Evolutionary conservation across 495 filamentous ascomycete genomes (phyloP).

Genomic region (Viridothelium virens): DNA sequence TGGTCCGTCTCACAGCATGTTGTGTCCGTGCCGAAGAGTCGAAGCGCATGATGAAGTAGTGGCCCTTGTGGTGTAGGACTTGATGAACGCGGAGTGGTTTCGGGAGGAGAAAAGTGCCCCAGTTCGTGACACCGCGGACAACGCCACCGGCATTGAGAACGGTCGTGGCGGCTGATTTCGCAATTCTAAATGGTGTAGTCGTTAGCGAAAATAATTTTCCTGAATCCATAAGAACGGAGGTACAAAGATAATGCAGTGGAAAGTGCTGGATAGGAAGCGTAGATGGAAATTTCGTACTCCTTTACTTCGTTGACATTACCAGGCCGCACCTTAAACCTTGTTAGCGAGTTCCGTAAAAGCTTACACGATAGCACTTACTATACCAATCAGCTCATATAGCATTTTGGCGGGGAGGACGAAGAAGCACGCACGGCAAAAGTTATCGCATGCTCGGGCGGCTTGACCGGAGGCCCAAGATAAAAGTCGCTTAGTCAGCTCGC

Average conservation of each 20-base stretch:
- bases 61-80: slow-evolving; percentile 67
- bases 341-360: slow-evolving; percentile 9
- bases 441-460: background rate
- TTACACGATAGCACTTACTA: slow-evolving; percentile 53
- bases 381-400: slow-evolving; percentile 95
- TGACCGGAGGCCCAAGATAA: background rate
- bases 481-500: slow-evolving; percentile 1
- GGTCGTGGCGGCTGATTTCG: slow-evolving; percentile 71
- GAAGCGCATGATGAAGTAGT: slow-evolving; percentile 98
- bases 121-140: slow-evolving; percentile 86
- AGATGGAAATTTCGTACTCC: slow-evolving; percentile 54
- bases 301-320: slow-evolving; percentile 84
- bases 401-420: slow-evolving; percentile 43
- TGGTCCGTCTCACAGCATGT: slow-evolving; percentile 58
- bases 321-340: slow-evolving; percentile 64
- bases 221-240: background rate
- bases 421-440: background rate
- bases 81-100: slow-evolving; percentile 65
- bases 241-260: slow-evolving; percentile 17
- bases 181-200: slow-evolving; percentile 53
- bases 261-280: slow-evolving; percentile 11
- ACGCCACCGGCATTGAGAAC: slow-evolving; percentile 82
- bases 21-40: slow-evolving; percentile 66
- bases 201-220: background rate
- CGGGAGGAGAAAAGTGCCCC: slow-evolving; percentile 83